A percentile compares a stretch with the other conserved stretches of the same genome.
phyloP scores from a whole-genome alignment of 257 asterid genomes.

The Phtheirospermum japonicum region DNA sequence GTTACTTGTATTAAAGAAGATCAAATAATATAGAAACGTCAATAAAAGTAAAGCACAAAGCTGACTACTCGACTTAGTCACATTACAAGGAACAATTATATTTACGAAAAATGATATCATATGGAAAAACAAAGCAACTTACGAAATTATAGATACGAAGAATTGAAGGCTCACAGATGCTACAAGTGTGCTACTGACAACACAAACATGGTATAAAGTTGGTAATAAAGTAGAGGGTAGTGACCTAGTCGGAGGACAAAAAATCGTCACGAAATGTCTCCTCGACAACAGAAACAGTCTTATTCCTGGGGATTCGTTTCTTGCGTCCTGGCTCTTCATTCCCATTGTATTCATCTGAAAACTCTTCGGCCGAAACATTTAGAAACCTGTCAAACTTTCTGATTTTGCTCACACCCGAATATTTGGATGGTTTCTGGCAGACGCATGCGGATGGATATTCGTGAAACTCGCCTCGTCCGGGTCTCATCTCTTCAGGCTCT shows the following conservation, averaged over 20 bases:
- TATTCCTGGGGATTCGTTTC: constrained; percentile 31
- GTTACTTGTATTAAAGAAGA: too few species aligned
- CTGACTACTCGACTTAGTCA: neutral
- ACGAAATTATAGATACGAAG: constrained; percentile 31
- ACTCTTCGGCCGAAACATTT: constrained; percentile 34
- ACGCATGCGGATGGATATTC: constrained; percentile 91
- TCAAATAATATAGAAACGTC: too few species aligned
- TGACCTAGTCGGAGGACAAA: constrained; percentile 28
- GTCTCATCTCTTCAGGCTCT: constrained; percentile 89
- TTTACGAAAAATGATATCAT: neutral
- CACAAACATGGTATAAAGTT: neutral
- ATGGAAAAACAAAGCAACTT: constrained; percentile 1
- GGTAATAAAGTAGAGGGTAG: neutral
- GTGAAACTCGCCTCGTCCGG: constrained; percentile 93
- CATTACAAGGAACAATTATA: neutral
- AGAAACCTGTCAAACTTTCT: constrained; percentile 26
- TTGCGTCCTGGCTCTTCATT: constrained; percentile 27
- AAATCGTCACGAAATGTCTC: constrained; percentile 41
- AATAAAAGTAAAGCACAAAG: neutral
- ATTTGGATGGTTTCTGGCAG: constrained; percentile 59
- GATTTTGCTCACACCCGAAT: constrained; percentile 24
- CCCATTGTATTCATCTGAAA: constrained; percentile 23
- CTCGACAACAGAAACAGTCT: constrained; percentile 31
- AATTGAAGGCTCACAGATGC: constrained; percentile 30
- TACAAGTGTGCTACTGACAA: constrained; percentile 18